These are phyloP conservation scores for Tetrastigma voinierianum DNA, from an alignment of 164 flowering plant species.

Conservation along the genomic window DNA sequence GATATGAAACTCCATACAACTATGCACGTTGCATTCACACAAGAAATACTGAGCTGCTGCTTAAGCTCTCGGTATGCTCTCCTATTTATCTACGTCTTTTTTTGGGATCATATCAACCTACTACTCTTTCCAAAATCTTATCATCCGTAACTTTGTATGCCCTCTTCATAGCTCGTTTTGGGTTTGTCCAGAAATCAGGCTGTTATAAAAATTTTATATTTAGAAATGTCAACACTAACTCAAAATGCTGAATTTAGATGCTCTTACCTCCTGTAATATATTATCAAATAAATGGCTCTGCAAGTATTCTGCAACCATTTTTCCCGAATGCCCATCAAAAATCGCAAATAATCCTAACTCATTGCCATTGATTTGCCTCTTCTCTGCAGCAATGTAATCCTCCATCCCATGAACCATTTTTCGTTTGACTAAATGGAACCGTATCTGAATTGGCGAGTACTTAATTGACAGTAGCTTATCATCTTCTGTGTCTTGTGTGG, in stretches of 20 bases:
- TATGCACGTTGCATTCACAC: too few relatives aligned
- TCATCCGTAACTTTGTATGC: slow-evolving; percentile 10
- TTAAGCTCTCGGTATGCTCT: too few relatives aligned
- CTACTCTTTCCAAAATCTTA: slow-evolving; percentile 10
- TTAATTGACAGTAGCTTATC: not conserved
- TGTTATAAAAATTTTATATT: not conserved
- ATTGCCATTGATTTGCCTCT: slow-evolving; percentile 11
- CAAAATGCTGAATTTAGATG: too few relatives aligned
- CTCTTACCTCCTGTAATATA: slow-evolving; percentile 26
- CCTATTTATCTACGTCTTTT: too few relatives aligned
- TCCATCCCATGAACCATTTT: slow-evolving; percentile 46
- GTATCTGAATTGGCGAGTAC: too few relatives aligned
- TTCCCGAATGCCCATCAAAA: slow-evolving; percentile 41
- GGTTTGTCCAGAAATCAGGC: slow-evolving; percentile 28
- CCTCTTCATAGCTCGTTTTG: slow-evolving; percentile 12
- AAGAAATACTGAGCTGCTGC: too few relatives aligned
- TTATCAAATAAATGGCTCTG: slow-evolving; percentile 34
- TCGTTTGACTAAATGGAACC: slow-evolving; percentile 27
- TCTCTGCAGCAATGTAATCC: slow-evolving; percentile 31
- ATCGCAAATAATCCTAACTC: slow-evolving; percentile 36
- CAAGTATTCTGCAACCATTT: slow-evolving; percentile 30
- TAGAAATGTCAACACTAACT: too few relatives aligned
- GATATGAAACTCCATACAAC: too few relatives aligned
- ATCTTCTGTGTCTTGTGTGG: not conserved
- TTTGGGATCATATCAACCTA: too few relatives aligned